Evolutionary conservation across 345 rosid species (phyloP), one percentile per base, ranked within the genome.

Genomic region (Isatis tinctoria): DNA sequence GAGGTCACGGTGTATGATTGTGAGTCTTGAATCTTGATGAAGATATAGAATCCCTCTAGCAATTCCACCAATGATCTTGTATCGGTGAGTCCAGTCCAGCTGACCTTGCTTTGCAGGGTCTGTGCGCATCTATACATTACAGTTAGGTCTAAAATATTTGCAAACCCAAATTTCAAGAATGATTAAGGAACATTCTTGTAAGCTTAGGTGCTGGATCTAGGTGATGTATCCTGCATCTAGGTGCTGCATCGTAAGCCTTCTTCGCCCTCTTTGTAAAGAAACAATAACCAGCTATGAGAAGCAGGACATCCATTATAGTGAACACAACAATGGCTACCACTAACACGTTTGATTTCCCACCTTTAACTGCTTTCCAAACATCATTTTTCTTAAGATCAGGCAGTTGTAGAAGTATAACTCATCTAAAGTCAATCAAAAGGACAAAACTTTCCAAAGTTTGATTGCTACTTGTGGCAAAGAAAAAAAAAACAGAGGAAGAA

Each of bases 1-100:
- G 10, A 90, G 79, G 61, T 90, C 91, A 52, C 93, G 86, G 5
- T 86, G 96, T 24, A 90, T 60, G 10, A 90, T 82, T 80, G 62
- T 81, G 20, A 85, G 82, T 12, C 82, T 79, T 16, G 86, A 90
- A 64, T 82, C 83, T 27, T 77, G 70, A 12, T 82, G 83, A 52
- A 82, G 82, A 72, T 80, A 79, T 1, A 82, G 17, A 49, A 85
- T 57, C 20, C 89, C 89, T 18, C 87, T 53, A 45, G 89, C 88
- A 62, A 85, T 57, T 26, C 89, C 89, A 14, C 66, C 60, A 3
- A 84, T 82, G 5, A 85, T 85, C 26, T 81, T 81, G 40, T 69
- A 78, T 8, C 91, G 73, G 14, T 18, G 74, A 10, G 64, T 24
- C 97, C 95, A 91, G 40, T 82, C 79, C 67, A 88, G 43, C 11